phyloP scores from a whole-genome alignment of 2,329 filamentous ascomycete species.

The Claviceps fusiformis region DNA sequence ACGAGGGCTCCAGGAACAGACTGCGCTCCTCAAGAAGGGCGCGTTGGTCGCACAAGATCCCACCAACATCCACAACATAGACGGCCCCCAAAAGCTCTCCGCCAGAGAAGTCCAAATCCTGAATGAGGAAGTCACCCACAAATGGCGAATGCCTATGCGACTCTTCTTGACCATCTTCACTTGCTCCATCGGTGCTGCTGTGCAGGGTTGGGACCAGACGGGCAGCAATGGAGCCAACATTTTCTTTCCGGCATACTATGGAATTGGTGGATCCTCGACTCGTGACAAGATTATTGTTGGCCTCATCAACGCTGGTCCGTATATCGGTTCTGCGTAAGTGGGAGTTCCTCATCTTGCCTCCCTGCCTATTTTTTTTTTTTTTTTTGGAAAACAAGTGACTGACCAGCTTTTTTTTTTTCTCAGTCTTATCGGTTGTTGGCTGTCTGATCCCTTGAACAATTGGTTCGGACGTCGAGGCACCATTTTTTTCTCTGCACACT shows the following conservation, averaged over 20 bases:
- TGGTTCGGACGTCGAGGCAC: constrained; percentile 51
- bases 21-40: constrained; percentile 44
- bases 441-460: constrained; percentile 45
- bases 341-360: too few relatives aligned
- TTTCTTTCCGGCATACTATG: constrained; percentile 35
- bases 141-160: constrained; percentile 34
- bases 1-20: constrained; percentile 44
- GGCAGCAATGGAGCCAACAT: constrained; percentile 46
- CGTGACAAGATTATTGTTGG: constrained; percentile 25
- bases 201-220: constrained; percentile 51
- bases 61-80: constrained; percentile 37
- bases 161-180: constrained; percentile 29
- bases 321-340: constrained; percentile 39
- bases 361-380: constrained; percentile 16
- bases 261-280: constrained; percentile 22
- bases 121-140: constrained; percentile 42
- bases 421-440: constrained; percentile 43
- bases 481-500: constrained; percentile 47
- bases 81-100: constrained; percentile 39
- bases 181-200: constrained; percentile 40
- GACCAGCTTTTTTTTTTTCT: background rate
- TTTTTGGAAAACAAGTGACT: constrained; percentile 3
- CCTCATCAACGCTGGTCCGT: constrained; percentile 16
- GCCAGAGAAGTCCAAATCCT: constrained; percentile 45
- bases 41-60: constrained; percentile 45